Evolutionary conservation across 805 yeast genomes (phyloP).

Genomic region (Candida sanyiensis): DNA sequence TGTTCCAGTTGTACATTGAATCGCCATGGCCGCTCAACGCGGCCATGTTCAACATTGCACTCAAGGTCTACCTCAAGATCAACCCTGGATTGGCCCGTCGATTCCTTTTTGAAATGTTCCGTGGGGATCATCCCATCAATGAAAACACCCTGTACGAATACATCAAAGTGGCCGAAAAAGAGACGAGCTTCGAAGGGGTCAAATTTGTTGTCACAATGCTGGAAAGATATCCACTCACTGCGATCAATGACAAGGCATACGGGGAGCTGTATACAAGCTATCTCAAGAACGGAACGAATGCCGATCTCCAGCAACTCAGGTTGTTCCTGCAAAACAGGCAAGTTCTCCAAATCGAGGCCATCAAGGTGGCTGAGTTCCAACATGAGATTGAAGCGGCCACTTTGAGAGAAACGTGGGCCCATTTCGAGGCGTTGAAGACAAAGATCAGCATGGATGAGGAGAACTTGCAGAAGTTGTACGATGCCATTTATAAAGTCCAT

Average conservation of each 20-base stretch:
- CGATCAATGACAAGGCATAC: slow-evolving; percentile 17
- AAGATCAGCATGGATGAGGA: slow-evolving; percentile 5
- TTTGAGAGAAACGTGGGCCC: slow-evolving; percentile 9
- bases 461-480: slow-evolving; percentile 9
- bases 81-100: slow-evolving; percentile 25
- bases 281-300: slow-evolving; percentile 5
- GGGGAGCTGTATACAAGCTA: slow-evolving; percentile 10
- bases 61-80: slow-evolving; percentile 18
- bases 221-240: slow-evolving; percentile 18
- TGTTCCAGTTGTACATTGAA: slow-evolving; percentile 18
- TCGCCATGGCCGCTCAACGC: slow-evolving; percentile 9
- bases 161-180: slow-evolving; percentile 15
- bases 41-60: slow-evolving; percentile 18
- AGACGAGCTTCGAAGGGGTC: slow-evolving; percentile 16
- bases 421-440: slow-evolving; percentile 5
- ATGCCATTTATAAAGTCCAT: slow-evolving; percentile 9
- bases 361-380: slow-evolving; percentile 10
- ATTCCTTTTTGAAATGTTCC: slow-evolving; percentile 23
- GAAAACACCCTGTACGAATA: slow-evolving; percentile 18
- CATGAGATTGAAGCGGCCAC: slow-evolving; percentile 4
- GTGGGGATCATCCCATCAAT: slow-evolving; percentile 22
- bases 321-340: slow-evolving; percentile 10
- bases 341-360: slow-evolving; percentile 7
- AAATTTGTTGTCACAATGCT: slow-evolving; percentile 20
- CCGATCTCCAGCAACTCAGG: slow-evolving; percentile 4